Evolutionary conservation across 352 stramenopile genomes (phyloP), one percentile per base, ranked within the genome.

Genomic region (Phytophthora sansomeana): DNA sequence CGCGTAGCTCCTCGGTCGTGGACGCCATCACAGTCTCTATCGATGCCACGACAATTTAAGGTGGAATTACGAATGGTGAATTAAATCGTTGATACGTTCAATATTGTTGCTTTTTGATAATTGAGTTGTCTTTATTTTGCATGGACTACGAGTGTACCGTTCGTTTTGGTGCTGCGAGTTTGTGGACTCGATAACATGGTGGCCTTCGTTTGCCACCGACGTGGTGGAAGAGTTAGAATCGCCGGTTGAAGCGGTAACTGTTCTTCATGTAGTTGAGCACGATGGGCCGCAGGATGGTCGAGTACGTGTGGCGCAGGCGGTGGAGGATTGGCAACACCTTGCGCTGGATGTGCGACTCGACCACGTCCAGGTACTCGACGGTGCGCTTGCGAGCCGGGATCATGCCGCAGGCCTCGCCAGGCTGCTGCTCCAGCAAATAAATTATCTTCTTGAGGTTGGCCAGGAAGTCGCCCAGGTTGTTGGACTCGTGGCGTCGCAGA

Each of bases 401-500:
- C 78, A 93, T 91, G 29, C 83, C 83, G 54, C 74, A 79, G 50
- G 85, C 78, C 61, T 95, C 85, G 42, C 81, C 78, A 28, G 81
- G 84, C 47, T 90, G 84, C 72, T 95, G 87, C 63, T 92, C 83
- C 48, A 95, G 72, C 80, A 95, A 85, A 89, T 91, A 92, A 87
- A 93, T 92, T 83, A 95, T 93, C 66, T 92, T 92, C 73, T 93
- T 95, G 62, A 95, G 81, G 74, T 93, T 95, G 52, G 80, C 74
- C 32, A 95, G 70, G 56, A 95, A 95, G 52, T 93, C 84, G 32
- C 81, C 78, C 28, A 95, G 69, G 60, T 92, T 91, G 73, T 89
- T 92, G 35, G 86, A 93, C 62, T 95, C 86, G 52, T 92, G 80
- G 49, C 81, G 74, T 46, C 83, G 84, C 43, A 93, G 58, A 68